Conservation (phyloP, 176 grass and related monocot genomes). For the maize (Zea mays) region Zm-B73-REFERENCE-NAM-5.0 NC_050099.1:78465501-78466000, state of each 20-base stretch:
- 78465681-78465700: neutral
- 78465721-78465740: neutral
- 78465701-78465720: neutral
- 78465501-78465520: no score
- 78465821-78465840: neutral
- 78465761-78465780: slow-evolving; percentile 39
- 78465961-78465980: slow-evolving; percentile 32
- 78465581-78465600: neutral
- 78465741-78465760: neutral
- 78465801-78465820: neutral
- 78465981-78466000: neutral
- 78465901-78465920: slow-evolving; percentile 49
- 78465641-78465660: slow-evolving; percentile 30
- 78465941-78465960: slow-evolving; percentile 11
- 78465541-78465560: no score
- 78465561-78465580: neutral
- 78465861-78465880: slow-evolving; percentile 16
- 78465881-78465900: slow-evolving; percentile 29
- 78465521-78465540: no score
- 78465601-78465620: no score
- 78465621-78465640: slow-evolving; percentile 4
- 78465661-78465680: neutral
- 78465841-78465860: neutral
- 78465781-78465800: slow-evolving; percentile 22
- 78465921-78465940: slow-evolving; percentile 35